Percentiles rank a stretch among this genome's conserved stretches.
phyloP scores from a whole-genome alignment of 2,329 filamentous ascomycete genomes.

The Macrophomina tecta region DNA sequence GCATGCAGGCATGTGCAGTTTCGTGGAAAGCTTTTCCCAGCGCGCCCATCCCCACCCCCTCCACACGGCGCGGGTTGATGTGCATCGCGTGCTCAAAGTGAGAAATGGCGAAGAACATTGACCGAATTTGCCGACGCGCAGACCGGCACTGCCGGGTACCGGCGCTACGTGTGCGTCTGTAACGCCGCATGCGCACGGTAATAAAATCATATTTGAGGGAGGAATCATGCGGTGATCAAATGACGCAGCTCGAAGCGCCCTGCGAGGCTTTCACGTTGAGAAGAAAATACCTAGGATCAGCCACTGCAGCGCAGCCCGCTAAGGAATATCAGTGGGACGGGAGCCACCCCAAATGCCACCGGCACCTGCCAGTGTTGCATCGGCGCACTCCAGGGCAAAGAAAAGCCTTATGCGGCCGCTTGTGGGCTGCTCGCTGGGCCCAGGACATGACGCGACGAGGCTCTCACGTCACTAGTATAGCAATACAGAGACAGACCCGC shows the following conservation, averaged over 20 bases:
- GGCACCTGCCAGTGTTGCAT: background rate
- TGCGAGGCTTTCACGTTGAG: too few relatives aligned
- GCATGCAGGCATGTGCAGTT: background rate
- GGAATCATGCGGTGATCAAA: too few relatives aligned
- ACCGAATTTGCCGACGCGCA: background rate
- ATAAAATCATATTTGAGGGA: too few relatives aligned
- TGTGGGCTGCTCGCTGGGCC: background rate
- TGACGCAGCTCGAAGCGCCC: too few relatives aligned
- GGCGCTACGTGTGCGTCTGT: background rate
- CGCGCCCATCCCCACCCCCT: background rate
- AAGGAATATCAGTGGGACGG: background rate
- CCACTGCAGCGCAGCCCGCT: background rate
- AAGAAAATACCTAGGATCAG: too few relatives aligned
- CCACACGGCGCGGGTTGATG: background rate
- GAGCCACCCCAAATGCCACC: background rate
- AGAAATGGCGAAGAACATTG: conserved; percentile 18
- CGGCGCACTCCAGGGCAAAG: background rate
- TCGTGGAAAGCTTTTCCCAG: background rate
- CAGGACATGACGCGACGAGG: background rate
- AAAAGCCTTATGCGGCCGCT: background rate
- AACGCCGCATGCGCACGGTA: background rate
- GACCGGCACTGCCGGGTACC: background rate
- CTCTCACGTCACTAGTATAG: background rate
- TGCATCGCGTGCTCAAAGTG: conserved; percentile 11
- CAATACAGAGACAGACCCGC: background rate